These are phyloP conservation scores for Phytophthora chlamydospora DNA, from an alignment of 352 stramenopile species.

Conservation along the genomic window DNA sequence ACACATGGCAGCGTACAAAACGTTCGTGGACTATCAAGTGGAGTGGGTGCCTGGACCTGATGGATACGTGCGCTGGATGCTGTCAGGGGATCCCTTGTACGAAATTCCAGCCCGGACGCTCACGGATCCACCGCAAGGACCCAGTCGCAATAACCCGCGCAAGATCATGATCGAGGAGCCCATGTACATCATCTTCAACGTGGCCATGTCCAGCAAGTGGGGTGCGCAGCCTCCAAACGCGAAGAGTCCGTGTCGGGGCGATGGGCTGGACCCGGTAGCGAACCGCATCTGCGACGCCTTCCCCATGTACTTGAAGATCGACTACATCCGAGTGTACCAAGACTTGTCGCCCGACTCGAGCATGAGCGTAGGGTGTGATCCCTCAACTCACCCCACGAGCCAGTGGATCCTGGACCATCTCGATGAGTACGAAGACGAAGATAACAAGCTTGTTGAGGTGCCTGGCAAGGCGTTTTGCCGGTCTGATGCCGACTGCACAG, in stretches of 20 bases:
- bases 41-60: slow-evolving; percentile 61
- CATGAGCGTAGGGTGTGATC: slow-evolving; percentile 72
- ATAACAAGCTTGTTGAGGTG: slow-evolving; percentile 69
- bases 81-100: slow-evolving; percentile 89
- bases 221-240: slow-evolving; percentile 72
- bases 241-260: slow-evolving; percentile 55
- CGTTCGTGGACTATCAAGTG: slow-evolving; percentile 57
- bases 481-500: slow-evolving; percentile 63
- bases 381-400: slow-evolving; percentile 61
- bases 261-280: slow-evolving; percentile 43
- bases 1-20: slow-evolving; percentile 53
- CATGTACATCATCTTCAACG: slow-evolving; percentile 96
- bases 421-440: slow-evolving; percentile 70
- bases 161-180: slow-evolving; percentile 95
- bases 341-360: slow-evolving; percentile 41
- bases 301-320: slow-evolving; percentile 76
- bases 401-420: slow-evolving; percentile 84
- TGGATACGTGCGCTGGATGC: slow-evolving; percentile 76
- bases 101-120: slow-evolving; percentile 82
- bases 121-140: slow-evolving; percentile 55
- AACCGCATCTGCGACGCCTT: slow-evolving; percentile 73
- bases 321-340: slow-evolving; percentile 86
- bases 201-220: slow-evolving; percentile 93
- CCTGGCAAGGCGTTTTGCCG: slow-evolving; percentile 65
- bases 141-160: slow-evolving; percentile 59